Evolutionary conservation across 139 green algal genomes (phyloP), one percentile per base, ranked within the genome.

Genomic region (Spirogloea muscicola): DNA sequence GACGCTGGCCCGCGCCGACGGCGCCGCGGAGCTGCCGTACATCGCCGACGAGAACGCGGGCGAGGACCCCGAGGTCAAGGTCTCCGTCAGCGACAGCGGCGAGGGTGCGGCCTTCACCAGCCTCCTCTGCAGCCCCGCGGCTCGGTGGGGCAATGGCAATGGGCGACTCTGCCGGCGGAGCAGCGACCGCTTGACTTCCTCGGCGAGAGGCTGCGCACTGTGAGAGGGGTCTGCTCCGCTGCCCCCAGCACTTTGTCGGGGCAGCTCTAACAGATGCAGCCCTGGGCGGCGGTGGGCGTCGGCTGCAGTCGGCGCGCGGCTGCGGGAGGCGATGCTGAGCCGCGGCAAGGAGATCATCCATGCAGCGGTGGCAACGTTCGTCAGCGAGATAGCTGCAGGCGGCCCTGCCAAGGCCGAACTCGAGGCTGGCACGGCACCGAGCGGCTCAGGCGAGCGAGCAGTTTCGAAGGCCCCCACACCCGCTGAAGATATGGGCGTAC

Each of bases 11-110:
- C 34, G 25, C 9, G 81, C 38, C 13, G 43, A 27, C 1, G 79
- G 80, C 13, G 18, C 40, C 29, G 40, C 87, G 1, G 36, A 86
- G 4, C 49, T 88, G 16, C 84, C 84, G 40, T 88, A 88, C 59
- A 58, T 88, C 4, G 83, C 75, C 3, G 84, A 88, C 59, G 84
- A 88, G 70, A 88, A 88, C 73, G 55, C 67, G 7, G 84, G 80
- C 2, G 84, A 88, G 58, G 84, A 87, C 39, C 58, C 65, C 18
- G 84, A 88, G 37, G 1, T 86, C 36, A 78, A 72, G 48, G 61
- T 86, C 6, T 13, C 43, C 2, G 29, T 74, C 10, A n/a, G 18
- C 3, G 40, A n/a, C 3, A 70, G 68, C 7, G 63, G 58, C 13
- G 57, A 13, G 57, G 57, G 57, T 13, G 13, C 6, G 38, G 4